phyloP scores from a whole-genome alignment of 768 basidiomycete genomes.

The Galerina sulciceps region DNA sequence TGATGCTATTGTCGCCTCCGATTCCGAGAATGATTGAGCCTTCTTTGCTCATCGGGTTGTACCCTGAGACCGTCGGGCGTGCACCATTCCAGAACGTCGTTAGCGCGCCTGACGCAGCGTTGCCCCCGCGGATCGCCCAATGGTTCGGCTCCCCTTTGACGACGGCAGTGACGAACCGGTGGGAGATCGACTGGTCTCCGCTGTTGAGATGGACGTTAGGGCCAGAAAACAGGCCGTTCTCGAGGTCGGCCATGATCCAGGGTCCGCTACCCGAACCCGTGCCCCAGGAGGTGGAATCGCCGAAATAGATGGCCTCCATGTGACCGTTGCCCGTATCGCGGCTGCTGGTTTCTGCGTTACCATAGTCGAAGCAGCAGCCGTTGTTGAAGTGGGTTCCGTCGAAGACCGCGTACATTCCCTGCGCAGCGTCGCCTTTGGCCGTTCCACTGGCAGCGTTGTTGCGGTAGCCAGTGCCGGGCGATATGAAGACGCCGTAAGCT shows the following conservation, averaged over 20 bases:
- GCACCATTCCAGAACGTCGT: conserved; percentile 11
- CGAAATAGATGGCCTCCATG: conserved; percentile 15
- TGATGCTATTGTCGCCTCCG: conserved; percentile 14
- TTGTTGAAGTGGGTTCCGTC: conserved; percentile 16
- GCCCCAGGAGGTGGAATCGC: conserved; percentile 1
- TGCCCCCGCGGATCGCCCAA: conserved; percentile 14
- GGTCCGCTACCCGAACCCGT: conserved; percentile 11
- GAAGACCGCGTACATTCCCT: conserved; percentile 16
- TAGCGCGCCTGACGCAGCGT: conserved; percentile 9
- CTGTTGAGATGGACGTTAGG: conserved; percentile 1
- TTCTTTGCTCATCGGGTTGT: conserved; percentile 15
- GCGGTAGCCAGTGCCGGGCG: conserved; percentile 15
- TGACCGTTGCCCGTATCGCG: conserved; percentile 12
- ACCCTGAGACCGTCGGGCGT: conserved; percentile 8
- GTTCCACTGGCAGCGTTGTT: conserved; percentile 13
- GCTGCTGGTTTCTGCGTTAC: conserved; percentile 13
- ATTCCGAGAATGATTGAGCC: conserved; percentile 14
- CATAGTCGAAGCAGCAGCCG: conserved; percentile 16
- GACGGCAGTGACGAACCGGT: conserved; percentile 11
- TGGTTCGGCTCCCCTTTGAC: conserved; percentile 8
- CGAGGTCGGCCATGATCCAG: conserved; percentile 17
- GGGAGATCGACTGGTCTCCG: conserved; percentile 6
- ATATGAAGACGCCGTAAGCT: conserved; percentile 16
- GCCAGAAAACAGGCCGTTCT: conserved; percentile 15
- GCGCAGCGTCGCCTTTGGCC: conserved; percentile 6